Evolutionary conservation across 768 basidiomycete species (phyloP).

Genomic region (Pleurotus giganteus): DNA sequence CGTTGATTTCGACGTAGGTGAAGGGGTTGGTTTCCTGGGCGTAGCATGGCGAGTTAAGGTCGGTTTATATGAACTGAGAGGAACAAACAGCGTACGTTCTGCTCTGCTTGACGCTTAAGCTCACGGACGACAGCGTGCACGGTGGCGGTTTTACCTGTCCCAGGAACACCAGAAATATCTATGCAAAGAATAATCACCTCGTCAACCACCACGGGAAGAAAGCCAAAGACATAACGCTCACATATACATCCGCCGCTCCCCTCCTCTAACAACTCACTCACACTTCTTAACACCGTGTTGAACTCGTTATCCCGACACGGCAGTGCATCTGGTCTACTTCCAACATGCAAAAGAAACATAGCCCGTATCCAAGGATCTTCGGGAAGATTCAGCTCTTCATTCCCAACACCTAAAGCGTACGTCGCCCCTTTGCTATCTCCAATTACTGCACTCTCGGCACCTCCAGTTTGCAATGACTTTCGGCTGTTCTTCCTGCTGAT

Average conservation of each 20-base stretch:
- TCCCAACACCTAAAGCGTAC: slow-evolving; percentile 16
- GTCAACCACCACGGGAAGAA: slow-evolving; percentile 5
- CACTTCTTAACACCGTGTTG: slow-evolving; percentile 64
- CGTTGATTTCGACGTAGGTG: slow-evolving; percentile 97
- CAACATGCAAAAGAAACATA: slow-evolving; percentile 91
- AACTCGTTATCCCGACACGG: slow-evolving; percentile 91
- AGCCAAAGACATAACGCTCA: slow-evolving; percentile 36
- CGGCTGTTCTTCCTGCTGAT: slow-evolving; percentile 14
- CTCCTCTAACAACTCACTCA: slow-evolving; percentile 86
- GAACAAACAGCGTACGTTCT: slow-evolving; percentile 44
- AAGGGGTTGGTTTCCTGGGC: slow-evolving; percentile 88
- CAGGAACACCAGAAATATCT: slow-evolving; percentile 99
- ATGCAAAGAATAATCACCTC: neutral
- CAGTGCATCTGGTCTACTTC: slow-evolving; percentile 83
- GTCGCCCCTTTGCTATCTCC: neutral
- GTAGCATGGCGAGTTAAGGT: neutral
- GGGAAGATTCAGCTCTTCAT: slow-evolving; percentile 50
- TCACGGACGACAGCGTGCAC: slow-evolving; percentile 92
- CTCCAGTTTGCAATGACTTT: slow-evolving; percentile 24
- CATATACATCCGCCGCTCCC: slow-evolving; percentile 96
- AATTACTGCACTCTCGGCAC: slow-evolving; percentile 11
- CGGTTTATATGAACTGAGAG: neutral
- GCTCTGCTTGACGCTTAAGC: slow-evolving; percentile 84
- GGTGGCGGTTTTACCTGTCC: slow-evolving; percentile 98
- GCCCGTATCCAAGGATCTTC: slow-evolving; percentile 82